Conservation (phyloP, 1,284 basidiomycete species). For the Malassezia psittaci region DNA sequence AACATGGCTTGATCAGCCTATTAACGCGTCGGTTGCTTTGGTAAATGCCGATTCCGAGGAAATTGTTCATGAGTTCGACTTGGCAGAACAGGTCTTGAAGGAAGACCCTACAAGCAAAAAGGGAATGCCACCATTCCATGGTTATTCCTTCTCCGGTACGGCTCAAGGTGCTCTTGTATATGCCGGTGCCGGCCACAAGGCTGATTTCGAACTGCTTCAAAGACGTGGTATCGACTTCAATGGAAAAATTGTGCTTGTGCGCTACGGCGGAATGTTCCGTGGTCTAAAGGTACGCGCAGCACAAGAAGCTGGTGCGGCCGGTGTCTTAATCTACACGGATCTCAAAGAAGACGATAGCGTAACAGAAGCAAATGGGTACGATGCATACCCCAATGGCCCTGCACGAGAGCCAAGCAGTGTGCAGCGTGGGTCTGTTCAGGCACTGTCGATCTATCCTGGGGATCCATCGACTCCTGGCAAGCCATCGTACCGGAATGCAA, state of each 20-base stretch:
- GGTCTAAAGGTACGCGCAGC: slow-evolving; percentile 74
- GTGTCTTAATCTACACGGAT: slow-evolving; percentile 67
- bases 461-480: slow-evolving; percentile 76
- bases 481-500: slow-evolving; percentile 75
- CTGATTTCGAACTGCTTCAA: slow-evolving; percentile 57
- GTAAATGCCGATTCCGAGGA: slow-evolving; percentile 20
- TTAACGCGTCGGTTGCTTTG: slow-evolving; percentile 33
- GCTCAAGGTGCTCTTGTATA: slow-evolving; percentile 62
- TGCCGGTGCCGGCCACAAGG: slow-evolving; percentile 68
- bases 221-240: slow-evolving; percentile 60
- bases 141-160: slow-evolving; percentile 47
- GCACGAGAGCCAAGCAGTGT: slow-evolving; percentile 64
- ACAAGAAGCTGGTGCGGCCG: slow-evolving; percentile 63
- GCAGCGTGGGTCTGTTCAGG: slow-evolving; percentile 71
- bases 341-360: slow-evolving; percentile 76
- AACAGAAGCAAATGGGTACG: slow-evolving; percentile 58
- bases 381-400: slow-evolving; percentile 67
- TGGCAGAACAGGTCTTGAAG: slow-evolving; percentile 48
- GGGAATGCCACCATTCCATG: slow-evolving; percentile 50
- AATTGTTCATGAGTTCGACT: slow-evolving; percentile 57
- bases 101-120: slow-evolving; percentile 50
- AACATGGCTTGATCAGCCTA: slow-evolving; percentile 41
- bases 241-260: slow-evolving; percentile 70
- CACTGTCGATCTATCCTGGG: slow-evolving; percentile 65
- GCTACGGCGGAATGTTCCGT: slow-evolving; percentile 71